Conservation (phyloP, 2,329 filamentous ascomycete genomes). For the Colletotrichum salicis region DNA sequence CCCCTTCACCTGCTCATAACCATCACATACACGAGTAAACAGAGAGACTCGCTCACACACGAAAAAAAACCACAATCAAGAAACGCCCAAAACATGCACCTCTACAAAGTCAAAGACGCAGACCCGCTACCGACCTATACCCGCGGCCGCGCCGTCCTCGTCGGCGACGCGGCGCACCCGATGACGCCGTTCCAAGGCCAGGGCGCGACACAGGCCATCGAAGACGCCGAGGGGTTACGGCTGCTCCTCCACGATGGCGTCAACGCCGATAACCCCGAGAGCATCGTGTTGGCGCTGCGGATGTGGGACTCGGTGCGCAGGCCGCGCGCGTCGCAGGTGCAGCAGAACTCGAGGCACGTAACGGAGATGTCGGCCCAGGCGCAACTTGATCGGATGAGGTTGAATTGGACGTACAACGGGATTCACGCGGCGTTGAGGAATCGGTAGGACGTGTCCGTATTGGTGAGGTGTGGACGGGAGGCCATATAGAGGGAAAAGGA, state of each 20-base stretch:
- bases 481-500: too few species aligned
- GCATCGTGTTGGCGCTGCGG: background rate
- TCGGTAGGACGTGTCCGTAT: background rate
- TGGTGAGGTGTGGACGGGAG: too few species aligned
- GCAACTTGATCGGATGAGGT: constrained; percentile 27
- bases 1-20: background rate
- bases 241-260: constrained; percentile 20
- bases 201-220: constrained; percentile 29
- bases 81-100: constrained; percentile 5
- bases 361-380: constrained; percentile 26
- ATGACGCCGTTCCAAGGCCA: constrained; percentile 34
- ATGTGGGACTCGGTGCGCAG: constrained; percentile 28
- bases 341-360: constrained; percentile 27
- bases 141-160: constrained; percentile 25
- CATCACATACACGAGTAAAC: background rate
- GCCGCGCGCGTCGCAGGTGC: constrained; percentile 31
- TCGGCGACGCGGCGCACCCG: constrained; percentile 32
- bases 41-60: too few species aligned
- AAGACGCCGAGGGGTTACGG: constrained; percentile 28
- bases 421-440: constrained; percentile 28
- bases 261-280: background rate
- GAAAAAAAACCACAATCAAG: background rate
- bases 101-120: constrained; percentile 43
- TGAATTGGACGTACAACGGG: constrained; percentile 30
- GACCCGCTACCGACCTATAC: constrained; percentile 52